Base-by-base conservation (phyloP, 345 rosid species). In the Brassica rapa region DNA sequence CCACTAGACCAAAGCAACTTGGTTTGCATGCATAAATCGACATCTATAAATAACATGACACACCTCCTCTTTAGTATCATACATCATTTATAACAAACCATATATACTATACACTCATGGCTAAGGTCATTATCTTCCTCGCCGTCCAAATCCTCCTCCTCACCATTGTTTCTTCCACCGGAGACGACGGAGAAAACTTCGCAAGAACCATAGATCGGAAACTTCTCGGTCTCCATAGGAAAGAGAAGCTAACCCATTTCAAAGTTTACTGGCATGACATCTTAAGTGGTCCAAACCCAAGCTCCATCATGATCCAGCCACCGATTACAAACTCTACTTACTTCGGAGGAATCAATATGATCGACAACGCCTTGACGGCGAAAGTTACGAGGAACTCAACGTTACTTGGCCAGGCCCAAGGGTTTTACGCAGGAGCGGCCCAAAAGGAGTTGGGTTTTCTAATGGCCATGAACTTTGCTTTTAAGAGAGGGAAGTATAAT, bases 381-480 rank as follows among this genome's bases (percentile, higher is more conserved):
- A 87, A 86, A 23, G 89, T 24, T 24, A 24, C 25, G 25, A 24
- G 25, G 25, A 24, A 24, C 25, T 24, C 25, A 0, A 24, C 25
- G 25, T 24, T 24, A 24, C 25, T 24, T 1, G 25, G 25, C 25
- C 25, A 24, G 25, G 25, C 25, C 25, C 25, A 24, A 33, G 97
- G 97, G 53, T 78, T 92, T 19, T 19, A 90, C 59, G 83, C 90
- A 0, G 72, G 75, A 8, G 85, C 96, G 6, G 81, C 85, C 0
- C 89, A 88, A 56, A 79, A 88, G 46, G 90, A 88, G 69, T 1
- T 85, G 8, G 89, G 90, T 0, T 77, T 92, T 61, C 24, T 92
- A 1, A 88, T 92, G 92, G 85, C 85, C 3, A 87, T 87, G 93
- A 90, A 90, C 55, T 87, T 92, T 33, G 89, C 81, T n/a, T 92